Evolutionary conservation across 805 yeast genomes (phyloP), one percentile per base, ranked within the genome.

Genomic region (Komagataella mondaviorum): DNA sequence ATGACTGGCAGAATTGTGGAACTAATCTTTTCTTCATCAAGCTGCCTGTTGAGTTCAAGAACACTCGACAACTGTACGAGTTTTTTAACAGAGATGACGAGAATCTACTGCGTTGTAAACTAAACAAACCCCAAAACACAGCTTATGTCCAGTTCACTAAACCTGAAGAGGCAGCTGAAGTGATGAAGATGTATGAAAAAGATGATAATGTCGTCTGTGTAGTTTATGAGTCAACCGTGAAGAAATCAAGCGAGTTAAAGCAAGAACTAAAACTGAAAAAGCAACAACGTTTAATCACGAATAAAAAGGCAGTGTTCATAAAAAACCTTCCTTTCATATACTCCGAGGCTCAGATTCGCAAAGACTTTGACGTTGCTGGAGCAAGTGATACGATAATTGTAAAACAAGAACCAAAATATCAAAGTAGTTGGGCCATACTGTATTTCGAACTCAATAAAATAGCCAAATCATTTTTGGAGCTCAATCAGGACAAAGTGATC

Each of bases 1-100:
- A 54, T 3, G 63, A 62, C 52, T 64, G 74, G 53, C 72, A 70
- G 46, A 62, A 61, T 49, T 58, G 74, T 45, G 81, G 81, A 1
- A 71, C 78, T 1, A 78, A 78, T 54, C 72, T 78, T 0, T 75
- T 75, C 52, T 64, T 78, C 51, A 67, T 78, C 4, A 73, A 75
- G 50, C 61, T 78, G 46, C 71, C 76, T 0, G 59, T 66, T 24
- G 46, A 57, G 10, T 55, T 72, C 44, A 69, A 60, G n/a, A 30
- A 30, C 10, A 60, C 68, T 8, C 55, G 68, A 50, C 20, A 36
- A 6, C 53, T 66, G 7, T 65, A 58, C 50, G 67, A 66, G 24
- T 55, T 54, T 44, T 63, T 64, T 46, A 62, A 59, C 46, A 17
- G 17, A 16, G 43, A 49, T 10, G 55, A 54, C 45, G 68, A 67